Evolutionary conservation across 129 eudicot genomes (phyloP).

Genomic region (Oenanthe sinensis): DNA sequence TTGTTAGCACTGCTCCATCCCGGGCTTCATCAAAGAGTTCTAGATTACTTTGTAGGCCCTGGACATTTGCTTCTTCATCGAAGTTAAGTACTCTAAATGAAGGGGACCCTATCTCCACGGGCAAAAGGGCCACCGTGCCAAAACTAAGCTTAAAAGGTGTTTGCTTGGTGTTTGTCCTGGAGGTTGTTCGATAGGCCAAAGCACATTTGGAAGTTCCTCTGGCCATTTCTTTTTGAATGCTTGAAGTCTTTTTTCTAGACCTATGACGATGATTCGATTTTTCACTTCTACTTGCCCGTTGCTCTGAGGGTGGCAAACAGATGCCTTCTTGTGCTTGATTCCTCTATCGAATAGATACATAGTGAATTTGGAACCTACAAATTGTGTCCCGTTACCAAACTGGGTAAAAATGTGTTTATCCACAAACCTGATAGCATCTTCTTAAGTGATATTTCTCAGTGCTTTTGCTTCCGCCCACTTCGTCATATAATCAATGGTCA

Average conservation of each 20-base stretch:
- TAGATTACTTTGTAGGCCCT: neutral
- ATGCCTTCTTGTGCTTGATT: neutral
- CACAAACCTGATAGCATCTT: neutral
- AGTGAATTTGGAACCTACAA: neutral
- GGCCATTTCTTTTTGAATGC: neutral
- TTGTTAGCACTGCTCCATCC: too few species aligned
- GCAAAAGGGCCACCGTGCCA: neutral
- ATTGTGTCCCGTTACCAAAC: neutral
- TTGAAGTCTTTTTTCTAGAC: neutral
- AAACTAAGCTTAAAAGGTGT: neutral
- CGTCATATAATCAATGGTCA: neutral
- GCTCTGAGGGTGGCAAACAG: neutral
- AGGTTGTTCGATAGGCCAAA: neutral
- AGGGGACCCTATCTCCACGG: neutral
- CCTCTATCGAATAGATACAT: too few species aligned
- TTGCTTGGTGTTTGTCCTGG: neutral
- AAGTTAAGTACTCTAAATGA: neutral
- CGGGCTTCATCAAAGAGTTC: neutral
- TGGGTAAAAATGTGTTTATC: neutral
- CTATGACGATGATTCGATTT: too few species aligned
- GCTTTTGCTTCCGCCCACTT: neutral
- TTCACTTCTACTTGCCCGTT: neutral
- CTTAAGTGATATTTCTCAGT: neutral
- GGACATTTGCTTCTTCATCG: neutral
- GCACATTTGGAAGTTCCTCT: neutral